A percentile compares a stretch with the other conserved stretches of the same genome.
Evolutionary conservation across 148 eudicot genomes (phyloP).

Genomic region (Rhododendron ferrugineum): DNA sequence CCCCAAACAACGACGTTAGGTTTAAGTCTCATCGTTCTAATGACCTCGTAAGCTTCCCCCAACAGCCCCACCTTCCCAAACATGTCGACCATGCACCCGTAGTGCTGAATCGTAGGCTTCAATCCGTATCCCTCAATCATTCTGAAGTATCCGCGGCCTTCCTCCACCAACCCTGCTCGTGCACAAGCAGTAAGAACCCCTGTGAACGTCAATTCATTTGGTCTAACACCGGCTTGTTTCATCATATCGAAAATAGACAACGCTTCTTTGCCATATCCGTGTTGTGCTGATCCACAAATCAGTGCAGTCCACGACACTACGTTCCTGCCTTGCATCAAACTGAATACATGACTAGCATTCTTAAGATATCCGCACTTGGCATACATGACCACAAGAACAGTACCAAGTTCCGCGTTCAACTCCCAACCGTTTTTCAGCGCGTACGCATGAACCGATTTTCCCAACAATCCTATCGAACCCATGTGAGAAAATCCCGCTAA

Average conservation of each 20-base stretch:
- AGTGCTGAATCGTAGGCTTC: constrained; percentile 41
- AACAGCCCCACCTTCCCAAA: constrained; percentile 38
- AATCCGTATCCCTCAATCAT: constrained; percentile 26
- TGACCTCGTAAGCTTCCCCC: constrained; percentile 35
- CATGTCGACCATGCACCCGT: constrained; percentile 44
- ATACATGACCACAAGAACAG: constrained; percentile 36
- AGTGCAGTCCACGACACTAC: constrained; percentile 40
- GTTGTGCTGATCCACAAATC: constrained; percentile 40
- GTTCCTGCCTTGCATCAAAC: constrained; percentile 28
- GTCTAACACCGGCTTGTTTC: constrained; percentile 26
- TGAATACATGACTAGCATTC: constrained; percentile 27
- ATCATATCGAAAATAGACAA: constrained; percentile 25
- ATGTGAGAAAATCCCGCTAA: constrained; percentile 25
- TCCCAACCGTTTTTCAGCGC: constrained; percentile 27
- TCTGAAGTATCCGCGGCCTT: constrained; percentile 32
- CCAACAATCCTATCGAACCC: constrained; percentile 33
- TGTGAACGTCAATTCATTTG: constrained; percentile 41
- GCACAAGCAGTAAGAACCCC: constrained; percentile 45
- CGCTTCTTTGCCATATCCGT: constrained; percentile 31
- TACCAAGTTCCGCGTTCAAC: constrained; percentile 35
- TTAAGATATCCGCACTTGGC: constrained; percentile 37
- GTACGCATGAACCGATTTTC: constrained; percentile 33
- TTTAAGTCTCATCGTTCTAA: constrained; percentile 31
- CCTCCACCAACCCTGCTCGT: constrained; percentile 40
- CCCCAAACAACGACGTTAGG: constrained; percentile 41